Evolutionary conservation across 2,329 filamentous ascomycete genomes (phyloP).

Genomic region (Fusarium stilboides): DNA sequence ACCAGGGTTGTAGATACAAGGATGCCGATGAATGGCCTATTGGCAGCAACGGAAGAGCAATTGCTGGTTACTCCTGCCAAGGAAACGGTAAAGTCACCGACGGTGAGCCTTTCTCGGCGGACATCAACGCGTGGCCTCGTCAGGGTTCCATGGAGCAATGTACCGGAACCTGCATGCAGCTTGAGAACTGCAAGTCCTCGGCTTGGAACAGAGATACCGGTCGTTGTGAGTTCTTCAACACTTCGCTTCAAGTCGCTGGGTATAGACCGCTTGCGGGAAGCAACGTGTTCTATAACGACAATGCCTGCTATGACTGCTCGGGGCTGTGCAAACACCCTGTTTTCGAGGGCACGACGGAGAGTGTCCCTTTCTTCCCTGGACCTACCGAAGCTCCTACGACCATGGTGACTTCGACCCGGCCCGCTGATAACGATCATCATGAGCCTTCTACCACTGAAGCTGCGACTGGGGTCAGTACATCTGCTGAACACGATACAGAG

Average conservation of each 20-base stretch:
- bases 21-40: slow-evolving; percentile 20
- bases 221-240: slow-evolving; percentile 29
- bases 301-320: slow-evolving; percentile 37
- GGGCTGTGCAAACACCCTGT: slow-evolving; percentile 9
- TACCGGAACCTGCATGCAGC: slow-evolving; percentile 31
- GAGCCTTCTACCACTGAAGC: neutral
- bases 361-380: neutral
- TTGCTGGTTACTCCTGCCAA: slow-evolving; percentile 21
- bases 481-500: neutral
- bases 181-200: slow-evolving; percentile 24
- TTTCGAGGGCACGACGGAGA: neutral
- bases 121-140: slow-evolving; percentile 13
- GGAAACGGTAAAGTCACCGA: slow-evolving; percentile 12
- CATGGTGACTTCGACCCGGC: slow-evolving; percentile 33
- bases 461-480: neutral
- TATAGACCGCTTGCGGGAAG: slow-evolving; percentile 10
- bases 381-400: slow-evolving; percentile 18
- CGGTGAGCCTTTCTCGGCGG: slow-evolving; percentile 19
- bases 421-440: neutral
- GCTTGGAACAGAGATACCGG: slow-evolving; percentile 17
- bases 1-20: slow-evolving; percentile 16
- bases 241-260: slow-evolving; percentile 9
- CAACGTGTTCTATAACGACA: slow-evolving; percentile 27
- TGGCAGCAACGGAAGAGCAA: slow-evolving; percentile 24
- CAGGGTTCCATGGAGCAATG: slow-evolving; percentile 31